Percentiles rank a stretch among this genome's conserved stretches.
Evolutionary conservation across 495 filamentous ascomycete genomes (phyloP).

Genomic region (Daldinia loculata): DNA sequence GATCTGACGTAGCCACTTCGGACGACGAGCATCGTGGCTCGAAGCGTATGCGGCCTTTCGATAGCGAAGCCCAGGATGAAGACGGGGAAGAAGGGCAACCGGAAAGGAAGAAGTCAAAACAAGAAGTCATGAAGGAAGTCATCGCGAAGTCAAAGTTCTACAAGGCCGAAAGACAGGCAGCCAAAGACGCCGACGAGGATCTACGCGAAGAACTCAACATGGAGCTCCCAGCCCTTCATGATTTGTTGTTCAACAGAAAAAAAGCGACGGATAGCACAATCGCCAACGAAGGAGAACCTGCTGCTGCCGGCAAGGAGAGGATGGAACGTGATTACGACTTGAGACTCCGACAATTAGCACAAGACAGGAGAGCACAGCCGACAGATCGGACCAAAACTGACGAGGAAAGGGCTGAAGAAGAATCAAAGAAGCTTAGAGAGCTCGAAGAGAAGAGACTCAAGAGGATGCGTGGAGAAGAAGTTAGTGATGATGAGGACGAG

Average conservation of each 20-base stretch:
- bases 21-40: slow-evolving; percentile 58
- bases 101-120: slow-evolving; percentile 87
- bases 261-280: slow-evolving; percentile 17
- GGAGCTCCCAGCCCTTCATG: slow-evolving; percentile 80
- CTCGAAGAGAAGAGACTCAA: slow-evolving; percentile 79
- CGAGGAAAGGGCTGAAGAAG: slow-evolving; percentile 82
- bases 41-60: slow-evolving; percentile 66
- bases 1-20: slow-evolving; percentile 57
- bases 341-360: slow-evolving; percentile 78
- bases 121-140: slow-evolving; percentile 96
- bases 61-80: slow-evolving; percentile 53
- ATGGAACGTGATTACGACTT: slow-evolving; percentile 81
- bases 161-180: slow-evolving; percentile 90
- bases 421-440: slow-evolving; percentile 74
- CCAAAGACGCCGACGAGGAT: slow-evolving; percentile 94
- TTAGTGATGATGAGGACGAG: slow-evolving; percentile 54
- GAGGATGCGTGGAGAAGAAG: slow-evolving; percentile 76
- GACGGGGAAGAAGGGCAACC: slow-evolving; percentile 65
- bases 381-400: slow-evolving; percentile 89
- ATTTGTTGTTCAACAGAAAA: slow-evolving; percentile 63
- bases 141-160: slow-evolving; percentile 96
- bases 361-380: slow-evolving; percentile 82
- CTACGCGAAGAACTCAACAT: slow-evolving; percentile 78
- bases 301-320: slow-evolving; percentile 68
- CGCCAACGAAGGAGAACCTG: slow-evolving; percentile 64